Conservation (phyloP, 495 filamentous ascomycete species). For the Xylaria flabelliformis region DNA sequence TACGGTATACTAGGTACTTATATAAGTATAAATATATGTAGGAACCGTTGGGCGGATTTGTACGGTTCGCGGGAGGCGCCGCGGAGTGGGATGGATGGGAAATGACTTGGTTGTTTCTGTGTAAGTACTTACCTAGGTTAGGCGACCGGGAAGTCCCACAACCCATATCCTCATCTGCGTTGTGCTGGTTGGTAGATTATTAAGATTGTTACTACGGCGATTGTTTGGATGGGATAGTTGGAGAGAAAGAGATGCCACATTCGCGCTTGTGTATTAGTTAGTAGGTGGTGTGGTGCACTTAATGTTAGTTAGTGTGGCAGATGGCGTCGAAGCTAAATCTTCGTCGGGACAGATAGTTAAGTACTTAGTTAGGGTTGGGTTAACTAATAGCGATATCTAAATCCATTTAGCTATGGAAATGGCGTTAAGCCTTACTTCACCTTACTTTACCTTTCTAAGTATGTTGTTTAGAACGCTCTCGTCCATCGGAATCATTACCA, state of each 20-base stretch:
- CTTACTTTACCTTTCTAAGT: neutral
- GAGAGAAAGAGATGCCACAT: neutral
- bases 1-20: no score
- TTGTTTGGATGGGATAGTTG: neutral
- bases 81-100: neutral
- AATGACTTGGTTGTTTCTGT: neutral
- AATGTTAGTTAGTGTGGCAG: neutral
- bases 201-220: neutral
- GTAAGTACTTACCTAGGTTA: neutral
- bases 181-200: neutral
- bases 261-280: no score
- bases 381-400: neutral
- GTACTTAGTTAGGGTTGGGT: no score
- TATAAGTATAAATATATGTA: neutral
- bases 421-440: neutral
- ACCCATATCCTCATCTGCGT: no score
- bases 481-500: neutral
- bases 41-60: neutral
- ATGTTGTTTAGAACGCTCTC: neutral
- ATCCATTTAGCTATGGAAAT: neutral
- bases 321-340: neutral
- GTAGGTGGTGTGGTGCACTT: no score
- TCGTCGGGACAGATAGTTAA: neutral
- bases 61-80: conserved; percentile 17
- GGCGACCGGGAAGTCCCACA: neutral